Evolutionary conservation across 148 eudicot genomes (phyloP).

Genomic region (Drosera capensis): DNA sequence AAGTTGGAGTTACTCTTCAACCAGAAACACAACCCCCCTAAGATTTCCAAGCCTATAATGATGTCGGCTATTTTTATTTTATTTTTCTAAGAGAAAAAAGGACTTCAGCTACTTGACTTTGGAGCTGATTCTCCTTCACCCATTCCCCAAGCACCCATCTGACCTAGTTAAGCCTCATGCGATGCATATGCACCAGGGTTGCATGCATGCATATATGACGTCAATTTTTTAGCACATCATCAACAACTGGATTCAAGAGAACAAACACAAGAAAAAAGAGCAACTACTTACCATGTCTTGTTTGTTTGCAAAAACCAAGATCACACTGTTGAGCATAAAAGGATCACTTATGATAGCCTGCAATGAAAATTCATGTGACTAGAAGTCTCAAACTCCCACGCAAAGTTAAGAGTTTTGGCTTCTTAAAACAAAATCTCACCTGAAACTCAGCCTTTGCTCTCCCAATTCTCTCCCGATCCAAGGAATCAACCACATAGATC

Average conservation of each 20-base stretch:
- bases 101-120: too few relatives aligned
- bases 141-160: too few relatives aligned
- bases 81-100: too few relatives aligned
- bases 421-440: constrained; percentile 25
- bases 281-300: constrained; percentile 77
- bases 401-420: constrained; percentile 6
- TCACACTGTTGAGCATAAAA: constrained; percentile 88
- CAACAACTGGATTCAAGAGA: background rate
- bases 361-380: constrained; percentile 16
- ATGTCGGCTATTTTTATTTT: too few relatives aligned
- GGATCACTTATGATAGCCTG: constrained; percentile 95
- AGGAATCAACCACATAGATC: constrained; percentile 99
- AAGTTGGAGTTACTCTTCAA: too few relatives aligned
- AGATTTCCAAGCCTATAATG: too few relatives aligned
- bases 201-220: too few relatives aligned
- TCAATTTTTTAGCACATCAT: background rate
- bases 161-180: too few relatives aligned
- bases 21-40: too few relatives aligned
- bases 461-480: constrained; percentile 91
- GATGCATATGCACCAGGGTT: too few relatives aligned
- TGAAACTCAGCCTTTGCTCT: constrained; percentile 92
- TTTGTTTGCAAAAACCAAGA: constrained; percentile 96
- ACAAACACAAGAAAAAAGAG: constrained; percentile 2
- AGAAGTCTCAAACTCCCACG: constrained; percentile 5
- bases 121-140: too few relatives aligned